A percentile compares a stretch with the other conserved stretches of the same genome.
phyloP scores from a whole-genome alignment of 164 flowering plant genomes.

The Litsea cubeba region DNA sequence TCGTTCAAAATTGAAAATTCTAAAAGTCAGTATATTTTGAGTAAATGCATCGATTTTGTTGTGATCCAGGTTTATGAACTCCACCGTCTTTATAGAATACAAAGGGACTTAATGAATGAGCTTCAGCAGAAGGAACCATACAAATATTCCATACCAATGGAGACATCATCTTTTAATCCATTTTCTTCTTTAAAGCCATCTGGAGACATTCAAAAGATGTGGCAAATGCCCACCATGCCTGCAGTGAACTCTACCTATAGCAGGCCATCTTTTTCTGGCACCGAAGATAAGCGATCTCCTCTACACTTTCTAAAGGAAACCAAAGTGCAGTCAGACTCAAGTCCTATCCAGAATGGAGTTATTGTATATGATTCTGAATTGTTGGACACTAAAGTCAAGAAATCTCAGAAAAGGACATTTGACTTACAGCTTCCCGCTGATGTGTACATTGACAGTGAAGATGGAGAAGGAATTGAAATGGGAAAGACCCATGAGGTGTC shows the following conservation, averaged over 20 bases:
- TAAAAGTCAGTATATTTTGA: not conserved
- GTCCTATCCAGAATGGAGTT: constrained; percentile 38
- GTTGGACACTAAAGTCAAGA: constrained; percentile 53
- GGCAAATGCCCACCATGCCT: constrained; percentile 42
- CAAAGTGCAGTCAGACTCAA: constrained; percentile 24
- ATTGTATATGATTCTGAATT: constrained; percentile 38
- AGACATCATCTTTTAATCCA: constrained; percentile 44
- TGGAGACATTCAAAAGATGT: constrained; percentile 38
- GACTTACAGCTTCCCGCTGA: constrained; percentile 92
- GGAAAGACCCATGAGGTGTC: constrained; percentile 22
- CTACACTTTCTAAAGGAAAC: constrained; percentile 42
- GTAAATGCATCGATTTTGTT: not conserved
- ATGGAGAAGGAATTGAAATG: constrained; percentile 31
- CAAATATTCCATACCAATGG: constrained; percentile 31
- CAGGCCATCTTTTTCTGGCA: constrained; percentile 43
- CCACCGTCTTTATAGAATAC: constrained; percentile 82
- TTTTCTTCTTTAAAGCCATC: constrained; percentile 46
- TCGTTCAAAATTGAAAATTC: not conserved
- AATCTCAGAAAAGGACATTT: constrained; percentile 54
- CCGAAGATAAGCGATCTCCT: constrained; percentile 41
- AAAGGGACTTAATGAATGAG: constrained; percentile 83
- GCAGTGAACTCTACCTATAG: constrained; percentile 31
- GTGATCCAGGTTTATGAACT: constrained; percentile 71
- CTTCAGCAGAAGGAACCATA: constrained; percentile 42
- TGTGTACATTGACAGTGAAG: constrained; percentile 69